Evolutionary conservation across 208 protist genomes (phyloP).

Genomic region (Spongospora subterranea): DNA sequence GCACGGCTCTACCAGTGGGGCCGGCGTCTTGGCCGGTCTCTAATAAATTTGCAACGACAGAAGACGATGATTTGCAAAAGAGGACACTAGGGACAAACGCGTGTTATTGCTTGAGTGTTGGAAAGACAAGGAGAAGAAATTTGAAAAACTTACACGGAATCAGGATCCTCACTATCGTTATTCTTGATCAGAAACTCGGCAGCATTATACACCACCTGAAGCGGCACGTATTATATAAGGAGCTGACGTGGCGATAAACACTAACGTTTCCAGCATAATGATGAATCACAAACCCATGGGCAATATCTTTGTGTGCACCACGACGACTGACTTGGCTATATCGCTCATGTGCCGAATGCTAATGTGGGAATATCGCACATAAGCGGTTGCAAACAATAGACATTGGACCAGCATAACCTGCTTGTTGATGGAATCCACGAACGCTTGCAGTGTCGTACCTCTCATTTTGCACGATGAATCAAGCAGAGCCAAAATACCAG

Average conservation of each 20-base stretch:
- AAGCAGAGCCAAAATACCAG: constrained; percentile 18
- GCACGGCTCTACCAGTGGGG: not conserved
- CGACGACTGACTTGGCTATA: not conserved
- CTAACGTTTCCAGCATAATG: not conserved
- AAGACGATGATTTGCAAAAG: constrained; percentile 44
- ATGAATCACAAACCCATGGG: not conserved
- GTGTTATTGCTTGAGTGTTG: not conserved
- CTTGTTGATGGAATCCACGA: constrained; percentile 15
- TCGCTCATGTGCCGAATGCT: not conserved
- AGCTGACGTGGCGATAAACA: not conserved
- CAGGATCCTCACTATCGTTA: constrained; percentile 37
- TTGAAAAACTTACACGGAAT: not conserved
- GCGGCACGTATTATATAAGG: not conserved
- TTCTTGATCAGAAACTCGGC: constrained; percentile 62
- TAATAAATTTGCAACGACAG: constrained; percentile 33
- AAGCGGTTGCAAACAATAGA: not conserved
- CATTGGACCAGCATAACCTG: too few species aligned
- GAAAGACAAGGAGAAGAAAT: not conserved
- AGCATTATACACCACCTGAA: constrained; percentile 59
- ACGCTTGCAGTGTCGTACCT: constrained; percentile 25
- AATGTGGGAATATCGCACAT: not conserved
- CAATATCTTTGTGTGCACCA: not conserved
- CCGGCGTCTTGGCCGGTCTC: not conserved
- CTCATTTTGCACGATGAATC: constrained; percentile 19
- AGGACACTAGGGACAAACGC: not conserved